Base-by-base conservation (phyloP, 495 filamentous ascomycete genomes). In the Margaritispora aquatica region DNA sequence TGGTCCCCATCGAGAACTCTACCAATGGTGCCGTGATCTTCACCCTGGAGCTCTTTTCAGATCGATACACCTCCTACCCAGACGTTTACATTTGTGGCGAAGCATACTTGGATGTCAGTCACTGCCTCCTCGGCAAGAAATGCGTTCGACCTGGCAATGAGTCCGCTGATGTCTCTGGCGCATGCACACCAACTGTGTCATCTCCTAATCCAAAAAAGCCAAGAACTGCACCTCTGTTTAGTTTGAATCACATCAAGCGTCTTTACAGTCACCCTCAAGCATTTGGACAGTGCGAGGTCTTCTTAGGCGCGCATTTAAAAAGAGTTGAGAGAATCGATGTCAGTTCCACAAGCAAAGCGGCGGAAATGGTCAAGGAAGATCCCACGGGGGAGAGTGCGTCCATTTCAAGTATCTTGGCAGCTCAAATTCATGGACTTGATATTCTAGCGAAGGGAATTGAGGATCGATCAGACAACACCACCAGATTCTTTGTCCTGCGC, bases 1-100 rank as follows among this genome's bases (percentile, higher is more conserved):
- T 98, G 2, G 89, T 97, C 17, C 94, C 94, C 26, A 92, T 95
- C 74, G 94, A 98, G 72, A 98, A 98, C 73, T 92, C 87, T 10
- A 91, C 91, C 63, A 95, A 97, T 73, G 94, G 94, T 61, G 84
- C 85, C 46, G 95, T 98, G 41, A 83, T 93, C 23, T 83, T 86
- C 68, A 96, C 92, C 0, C 82, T 98, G 8, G 92, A 96, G 70
- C 82, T 92, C 54, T 80, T 98, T 55, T 89, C 89, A 60, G 91
- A 96, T 72, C 79, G 87, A 31, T 69, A 74, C 24, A 64, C 68
- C 55, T 63, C 67, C 26, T 89, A 84, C 68, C 75, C 76, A 19
- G 82, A 89, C 65, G 79, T 94, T 24, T 70, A 75, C 54, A 87
- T 97, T 26, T 89, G 83, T 66, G 86, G 80, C 34, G 94, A 97